Evolutionary conservation across 208 protist species (phyloP), one percentile per base, ranked within the genome.

Genomic region (Wallacemonas collosoma): DNA sequence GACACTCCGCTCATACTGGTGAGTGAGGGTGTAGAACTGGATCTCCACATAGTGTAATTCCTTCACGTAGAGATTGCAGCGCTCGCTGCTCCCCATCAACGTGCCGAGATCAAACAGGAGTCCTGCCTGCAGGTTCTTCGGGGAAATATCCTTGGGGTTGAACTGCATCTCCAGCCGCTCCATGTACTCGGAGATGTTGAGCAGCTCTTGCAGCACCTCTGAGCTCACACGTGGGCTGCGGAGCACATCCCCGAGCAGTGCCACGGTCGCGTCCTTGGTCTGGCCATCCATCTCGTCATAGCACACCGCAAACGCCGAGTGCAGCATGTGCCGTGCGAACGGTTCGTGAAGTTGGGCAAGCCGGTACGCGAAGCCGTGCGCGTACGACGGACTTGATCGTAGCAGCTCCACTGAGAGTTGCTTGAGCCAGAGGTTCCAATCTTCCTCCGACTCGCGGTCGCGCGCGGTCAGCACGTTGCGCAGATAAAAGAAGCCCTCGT

Each of bases 181-280:
- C 96, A 99, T 98, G 85, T 98, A 99, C 85, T 99, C 98, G 38
- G 97, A 95, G 39, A 99, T 81, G 78, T 98, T 98, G 38, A 99
- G 91, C 71, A 99, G 82, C 68, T 94, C 94, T 75, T 98, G 96
- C 56, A 99, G 78, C 69, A 98, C 93, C 78, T 97, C 94, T 36
- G 82, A 87, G 7, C 94, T 91, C 15, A 96, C 83, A 11, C 81
- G 85, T 6, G 83, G 79, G 67, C 78, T 89, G 62, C 83, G 76
- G 48, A 98, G 73, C 40, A 97, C 93, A 38, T 76, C 69, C 51
- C 81, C 84, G 5, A 98, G 79, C 54, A 88, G 72, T 40, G 68
- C 55, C 41, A 85, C 80, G 72, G 93, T 87, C 50, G 67, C 76
- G 70, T 83, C 75, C 55, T 79, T 81, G 41, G 76, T 90, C 15